A percentile compares a stretch with the other conserved stretches of the same genome.
Conservation (phyloP, 345 rosid species). For the Populus simonii region DNA sequence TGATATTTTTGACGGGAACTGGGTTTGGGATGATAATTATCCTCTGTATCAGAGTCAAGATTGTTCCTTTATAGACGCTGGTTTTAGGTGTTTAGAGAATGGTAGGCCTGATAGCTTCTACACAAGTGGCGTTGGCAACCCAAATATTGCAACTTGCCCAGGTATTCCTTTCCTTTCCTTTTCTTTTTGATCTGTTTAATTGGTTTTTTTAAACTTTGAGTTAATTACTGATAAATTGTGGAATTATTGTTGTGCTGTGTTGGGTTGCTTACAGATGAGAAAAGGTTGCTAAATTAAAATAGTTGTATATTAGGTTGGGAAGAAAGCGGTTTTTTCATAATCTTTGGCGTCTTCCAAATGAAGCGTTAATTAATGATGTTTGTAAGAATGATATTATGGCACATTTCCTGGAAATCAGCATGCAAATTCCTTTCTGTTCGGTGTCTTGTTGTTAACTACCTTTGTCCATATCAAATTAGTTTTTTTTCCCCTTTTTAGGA, state of each 20-base stretch:
- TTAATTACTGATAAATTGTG: slow-evolving; percentile 3
- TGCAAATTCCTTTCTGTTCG: too few relatives aligned
- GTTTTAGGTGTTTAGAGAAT: slow-evolving; percentile 66
- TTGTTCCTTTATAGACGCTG: slow-evolving; percentile 49
- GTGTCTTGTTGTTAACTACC: too few relatives aligned
- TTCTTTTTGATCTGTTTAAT: neutral
- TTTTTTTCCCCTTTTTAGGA: neutral
- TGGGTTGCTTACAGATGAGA: slow-evolving; percentile 1
- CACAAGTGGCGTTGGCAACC: slow-evolving; percentile 87
- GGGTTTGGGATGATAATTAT: slow-evolving; percentile 67
- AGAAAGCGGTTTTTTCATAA: neutral
- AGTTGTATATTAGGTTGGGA: neutral
- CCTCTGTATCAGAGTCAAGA: slow-evolving; percentile 58
- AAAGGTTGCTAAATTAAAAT: neutral
- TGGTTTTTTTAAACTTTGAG: neutral
- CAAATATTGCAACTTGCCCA: slow-evolving; percentile 58
- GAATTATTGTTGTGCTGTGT: neutral
- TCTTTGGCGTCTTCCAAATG: neutral
- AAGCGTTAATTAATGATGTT: neutral
- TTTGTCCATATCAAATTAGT: neutral
- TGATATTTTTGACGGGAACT: slow-evolving; percentile 62
- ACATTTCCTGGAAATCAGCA: neutral
- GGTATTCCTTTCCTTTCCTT: slow-evolving; percentile 28
- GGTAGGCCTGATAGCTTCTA: slow-evolving; percentile 66
- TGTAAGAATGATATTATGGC: neutral